phyloP scores from a whole-genome alignment of 2,329 filamentous ascomycete species.

The Cladobotryum protrusum region DNA sequence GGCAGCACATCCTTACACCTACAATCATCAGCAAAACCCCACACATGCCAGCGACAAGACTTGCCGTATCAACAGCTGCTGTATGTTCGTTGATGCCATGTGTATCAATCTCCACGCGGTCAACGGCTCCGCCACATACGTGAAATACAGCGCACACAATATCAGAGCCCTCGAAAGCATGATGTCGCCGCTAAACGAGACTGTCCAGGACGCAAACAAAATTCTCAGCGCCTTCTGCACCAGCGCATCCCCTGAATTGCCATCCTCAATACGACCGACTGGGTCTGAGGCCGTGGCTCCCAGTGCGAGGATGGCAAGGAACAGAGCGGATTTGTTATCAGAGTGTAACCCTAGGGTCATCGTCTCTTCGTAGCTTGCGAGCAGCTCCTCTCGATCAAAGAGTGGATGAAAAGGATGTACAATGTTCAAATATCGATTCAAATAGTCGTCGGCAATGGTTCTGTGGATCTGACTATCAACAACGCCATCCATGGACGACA shows the following conservation, averaged over 20 bases:
- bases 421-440: constrained; percentile 8
- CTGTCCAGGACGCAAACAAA: constrained; percentile 13
- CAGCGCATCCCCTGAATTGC: constrained; percentile 7
- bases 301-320: constrained; percentile 13
- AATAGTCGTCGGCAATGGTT: constrained; percentile 7
- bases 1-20: constrained; percentile 11
- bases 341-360: constrained; percentile 8
- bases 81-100: constrained; percentile 18
- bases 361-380: constrained; percentile 7
- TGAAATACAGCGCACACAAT: constrained; percentile 15
- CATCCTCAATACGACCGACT: neutral
- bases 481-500: neutral
- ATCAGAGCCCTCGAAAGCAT: constrained; percentile 12
- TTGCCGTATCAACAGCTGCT: constrained; percentile 15
- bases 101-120: constrained; percentile 17
- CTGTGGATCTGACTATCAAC: neutral
- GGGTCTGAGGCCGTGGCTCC: constrained; percentile 13
- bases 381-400: constrained; percentile 9
- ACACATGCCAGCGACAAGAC: neutral
- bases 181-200: constrained; percentile 11
- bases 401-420: constrained; percentile 14
- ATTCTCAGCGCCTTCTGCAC: constrained; percentile 12
- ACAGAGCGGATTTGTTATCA: constrained; percentile 10
- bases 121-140: constrained; percentile 14
- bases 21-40: neutral